Percentiles rank a stretch among this genome's conserved stretches.
Conservation (phyloP, 805 yeast genomes). For the Vanderwaltozyma polyspora region DNA sequence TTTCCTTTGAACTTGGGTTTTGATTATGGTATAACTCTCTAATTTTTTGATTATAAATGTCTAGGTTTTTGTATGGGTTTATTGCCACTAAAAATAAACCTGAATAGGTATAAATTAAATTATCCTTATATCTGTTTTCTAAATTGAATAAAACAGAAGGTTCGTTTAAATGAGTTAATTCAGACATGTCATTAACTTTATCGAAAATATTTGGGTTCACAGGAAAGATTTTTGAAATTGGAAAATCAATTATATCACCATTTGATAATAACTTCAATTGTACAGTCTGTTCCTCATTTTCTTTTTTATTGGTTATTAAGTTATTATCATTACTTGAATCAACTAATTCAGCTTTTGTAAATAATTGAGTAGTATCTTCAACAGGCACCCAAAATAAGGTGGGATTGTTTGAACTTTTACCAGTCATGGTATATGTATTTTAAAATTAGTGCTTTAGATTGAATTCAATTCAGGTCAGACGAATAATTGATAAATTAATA, state of each 20-base stretch:
- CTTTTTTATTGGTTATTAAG: constrained; percentile 10
- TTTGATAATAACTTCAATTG: constrained; percentile 10
- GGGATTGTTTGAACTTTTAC: not conserved
- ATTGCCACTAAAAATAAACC: constrained; percentile 92
- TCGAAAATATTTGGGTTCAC: constrained; percentile 86
- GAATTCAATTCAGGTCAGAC: no score
- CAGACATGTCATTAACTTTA: constrained; percentile 90
- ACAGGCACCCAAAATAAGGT: constrained; percentile 23
- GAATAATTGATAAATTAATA: no score
- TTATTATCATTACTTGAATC: constrained; percentile 13
- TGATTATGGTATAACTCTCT: constrained; percentile 46
- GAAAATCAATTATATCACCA: constrained; percentile 8
- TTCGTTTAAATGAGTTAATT: constrained; percentile 84
- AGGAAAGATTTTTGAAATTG: constrained; percentile 30
- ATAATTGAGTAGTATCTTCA: constrained; percentile 16
- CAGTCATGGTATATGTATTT: no score
- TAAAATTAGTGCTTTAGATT: no score
- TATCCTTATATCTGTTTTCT: constrained; percentile 62
- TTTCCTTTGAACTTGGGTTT: not conserved
- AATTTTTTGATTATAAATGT: constrained; percentile 54
- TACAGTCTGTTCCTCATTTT: constrained; percentile 11
- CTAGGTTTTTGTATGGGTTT: constrained; percentile 73
- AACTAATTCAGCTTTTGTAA: constrained; percentile 20
- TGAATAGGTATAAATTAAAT: constrained; percentile 82
- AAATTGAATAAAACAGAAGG: constrained; percentile 89